phyloP scores from a whole-genome alignment of 176 grass and related monocot species.

The Cenchrus fungigraminus region DNA sequence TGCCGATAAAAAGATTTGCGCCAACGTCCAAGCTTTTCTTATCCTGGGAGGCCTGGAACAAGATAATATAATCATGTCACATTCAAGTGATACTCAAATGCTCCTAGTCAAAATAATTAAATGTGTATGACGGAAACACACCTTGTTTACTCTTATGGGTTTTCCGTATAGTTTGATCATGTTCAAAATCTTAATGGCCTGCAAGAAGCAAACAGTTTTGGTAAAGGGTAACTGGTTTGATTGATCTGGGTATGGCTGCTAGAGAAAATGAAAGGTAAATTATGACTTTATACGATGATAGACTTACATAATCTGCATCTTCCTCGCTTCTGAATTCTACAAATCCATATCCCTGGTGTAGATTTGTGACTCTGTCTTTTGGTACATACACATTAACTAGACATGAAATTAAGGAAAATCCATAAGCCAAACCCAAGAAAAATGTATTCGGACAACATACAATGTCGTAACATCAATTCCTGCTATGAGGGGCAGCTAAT shows the following conservation, averaged over 20 bases:
- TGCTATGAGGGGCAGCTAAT: not conserved
- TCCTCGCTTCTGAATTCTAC: slow-evolving; percentile 97
- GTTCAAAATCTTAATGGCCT: slow-evolving; percentile 99
- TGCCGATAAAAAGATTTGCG: slow-evolving; percentile 99
- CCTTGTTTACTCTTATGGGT: slow-evolving; percentile 98
- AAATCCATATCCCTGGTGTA: slow-evolving; percentile 99
- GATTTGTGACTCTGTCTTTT: slow-evolving; percentile 99
- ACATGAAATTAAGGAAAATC: slow-evolving; percentile 32
- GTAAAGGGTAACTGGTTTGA: not conserved
- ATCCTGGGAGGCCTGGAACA: slow-evolving; percentile 95
- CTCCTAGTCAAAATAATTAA: not conserved
- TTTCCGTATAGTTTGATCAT: slow-evolving; percentile 99
- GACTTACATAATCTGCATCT: slow-evolving; percentile 96
- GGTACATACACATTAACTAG: slow-evolving; percentile 99
- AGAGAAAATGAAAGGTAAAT: slow-evolving; percentile 23
- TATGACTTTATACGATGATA: not conserved
- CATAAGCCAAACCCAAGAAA: slow-evolving; percentile 15
- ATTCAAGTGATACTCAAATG: slow-evolving; percentile 22
- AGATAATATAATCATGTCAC: slow-evolving; percentile 33
- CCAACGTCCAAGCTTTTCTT: slow-evolving; percentile 99
- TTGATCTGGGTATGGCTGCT: not conserved
- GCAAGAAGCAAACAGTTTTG: slow-evolving; percentile 29
- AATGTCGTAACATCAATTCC: not conserved
- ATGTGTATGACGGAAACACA: slow-evolving; percentile 18
- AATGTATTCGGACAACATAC: not conserved